These are phyloP conservation scores for Stenogyne calaminthoides DNA, from an alignment of 305 asterid species.

Conservation along the genomic window DNA sequence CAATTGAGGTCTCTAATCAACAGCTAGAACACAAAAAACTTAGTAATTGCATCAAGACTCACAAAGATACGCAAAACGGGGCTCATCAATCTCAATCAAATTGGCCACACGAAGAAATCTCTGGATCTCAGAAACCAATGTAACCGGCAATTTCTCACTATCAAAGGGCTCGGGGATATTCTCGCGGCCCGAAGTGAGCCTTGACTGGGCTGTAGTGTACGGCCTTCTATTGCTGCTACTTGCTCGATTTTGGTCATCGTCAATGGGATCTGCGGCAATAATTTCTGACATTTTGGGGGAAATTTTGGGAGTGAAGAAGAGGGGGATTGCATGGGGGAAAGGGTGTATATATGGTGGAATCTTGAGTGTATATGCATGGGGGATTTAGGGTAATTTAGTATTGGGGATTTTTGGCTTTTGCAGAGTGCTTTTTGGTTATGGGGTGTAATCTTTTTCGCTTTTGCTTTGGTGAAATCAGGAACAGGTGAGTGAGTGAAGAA, in stretches of 20 bases:
- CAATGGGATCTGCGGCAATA: conserved; percentile 64
- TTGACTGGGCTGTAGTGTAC: conserved; percentile 38
- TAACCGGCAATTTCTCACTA: conserved; percentile 90
- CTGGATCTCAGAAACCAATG: conserved; percentile 85
- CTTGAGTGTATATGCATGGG: conserved; percentile 80
- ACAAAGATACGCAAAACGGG: conserved; percentile 94
- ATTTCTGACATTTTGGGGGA: conserved; percentile 67
- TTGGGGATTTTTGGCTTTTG: conserved; percentile 48
- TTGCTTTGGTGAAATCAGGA: conserved; percentile 52
- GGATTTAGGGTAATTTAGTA: conserved; percentile 31
- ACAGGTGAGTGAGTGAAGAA: conserved; percentile 30
- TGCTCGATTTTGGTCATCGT: conserved; percentile 40
- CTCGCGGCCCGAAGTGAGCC: conserved; percentile 72
- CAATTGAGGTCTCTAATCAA: neutral
- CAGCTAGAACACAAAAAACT: neutral
- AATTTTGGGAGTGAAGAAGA: conserved; percentile 28
- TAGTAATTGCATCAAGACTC: conserved; percentile 31
- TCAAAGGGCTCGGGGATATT: conserved; percentile 83
- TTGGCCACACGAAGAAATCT: conserved; percentile 93
- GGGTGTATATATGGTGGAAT: conserved; percentile 52
- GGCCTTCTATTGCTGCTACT: conserved; percentile 48
- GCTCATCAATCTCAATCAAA: conserved; percentile 78
- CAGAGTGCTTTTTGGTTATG: conserved; percentile 54
- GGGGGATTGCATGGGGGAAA: conserved; percentile 58
- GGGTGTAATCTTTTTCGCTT: conserved; percentile 58